Evolutionary conservation across 768 basidiomycete species (phyloP), one percentile per base, ranked within the genome.

Genomic region (Tephrocybe sp.): DNA sequence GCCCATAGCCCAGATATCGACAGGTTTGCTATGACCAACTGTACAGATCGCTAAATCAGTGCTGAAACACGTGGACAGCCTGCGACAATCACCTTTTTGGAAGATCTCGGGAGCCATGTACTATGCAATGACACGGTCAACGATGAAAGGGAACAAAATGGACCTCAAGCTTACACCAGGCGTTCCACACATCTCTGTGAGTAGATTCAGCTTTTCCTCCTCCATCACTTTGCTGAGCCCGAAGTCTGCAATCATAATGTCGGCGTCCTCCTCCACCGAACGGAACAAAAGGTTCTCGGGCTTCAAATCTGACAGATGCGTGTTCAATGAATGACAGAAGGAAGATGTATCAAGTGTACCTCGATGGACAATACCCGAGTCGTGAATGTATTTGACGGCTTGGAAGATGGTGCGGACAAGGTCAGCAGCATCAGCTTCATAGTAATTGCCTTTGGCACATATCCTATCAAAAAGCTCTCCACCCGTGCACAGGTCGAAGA

Each of bases 401-500:
- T 76, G 76, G 59, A 91, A 79, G 66, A 97, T 89, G 13, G 89
- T 93, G 46, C 90, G 83, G 6, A 99, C 78, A 42, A 99, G 84
- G 37, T 72, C 78, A 3, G 94, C 91, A 1, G 95, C 97, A 59
- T 99, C 95, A 42, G 83, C 84, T 70, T 99, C 95, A 62, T 92
- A 94, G 68, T 97, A 98, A 64, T 92, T 92, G 44, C 93, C 94
- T 68, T 94, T 92, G 24, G 93, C 92, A 62, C 95, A 98, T 74
- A 99, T 98, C 42, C 95, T 82, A 67, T 99, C 95, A 61, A 99
- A 98, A n/a, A 99, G 83, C 68, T 99, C 95, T 37, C 95, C 94
- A 44, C 94, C 94, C 2, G 91, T 94, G 73, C 95, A 98, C 8
- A 97, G 82, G 69, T 98, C 95, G 68, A 97, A 97, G 57, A 86